A percentile compares a stretch with the other conserved stretches of the same genome.
phyloP scores from a whole-genome alignment of 106 monocot species.

The Alisma plantagoaquatica region DNA sequence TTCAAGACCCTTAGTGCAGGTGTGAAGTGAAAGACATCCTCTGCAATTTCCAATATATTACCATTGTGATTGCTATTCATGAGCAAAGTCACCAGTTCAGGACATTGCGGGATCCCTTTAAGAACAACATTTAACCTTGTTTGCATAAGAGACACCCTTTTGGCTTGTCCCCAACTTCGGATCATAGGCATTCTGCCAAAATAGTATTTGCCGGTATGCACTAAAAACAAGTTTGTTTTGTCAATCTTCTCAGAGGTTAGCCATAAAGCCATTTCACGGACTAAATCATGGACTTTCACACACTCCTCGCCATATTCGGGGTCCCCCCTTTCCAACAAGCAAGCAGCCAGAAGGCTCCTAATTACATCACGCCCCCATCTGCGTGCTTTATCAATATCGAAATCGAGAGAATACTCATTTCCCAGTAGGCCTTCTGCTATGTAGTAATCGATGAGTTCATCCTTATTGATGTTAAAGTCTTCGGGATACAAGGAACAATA shows the following conservation, averaged over 20 bases:
- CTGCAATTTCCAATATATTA: background rate
- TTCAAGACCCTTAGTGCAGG: constrained; percentile 1
- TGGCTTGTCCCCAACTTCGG: background rate
- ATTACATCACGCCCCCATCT: background rate
- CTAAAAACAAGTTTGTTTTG: background rate
- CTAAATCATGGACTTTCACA: constrained; percentile 2
- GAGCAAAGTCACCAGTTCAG: constrained; percentile 1
- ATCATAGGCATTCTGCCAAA: background rate
- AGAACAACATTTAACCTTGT: background rate
- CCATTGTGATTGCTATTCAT: constrained; percentile 1
- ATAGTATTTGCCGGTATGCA: background rate
- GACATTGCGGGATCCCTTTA: background rate
- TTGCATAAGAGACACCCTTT: constrained; percentile 2
- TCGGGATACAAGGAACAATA: constrained; percentile 20
- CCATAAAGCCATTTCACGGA: constrained; percentile 3
- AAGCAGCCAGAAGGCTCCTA: background rate
- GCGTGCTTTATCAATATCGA: background rate
- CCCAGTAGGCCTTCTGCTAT: constrained; percentile 6
- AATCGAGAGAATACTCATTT: background rate
- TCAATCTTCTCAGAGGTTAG: background rate
- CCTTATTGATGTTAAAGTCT: background rate
- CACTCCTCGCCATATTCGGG: background rate
- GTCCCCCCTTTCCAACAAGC: background rate
- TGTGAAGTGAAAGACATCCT: background rate
- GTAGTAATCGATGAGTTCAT: constrained; percentile 12